These are phyloP conservation scores for Phialocephala subalpina DNA, from an alignment of 2,329 filamentous ascomycete species.

Conservation along the genomic window DNA sequence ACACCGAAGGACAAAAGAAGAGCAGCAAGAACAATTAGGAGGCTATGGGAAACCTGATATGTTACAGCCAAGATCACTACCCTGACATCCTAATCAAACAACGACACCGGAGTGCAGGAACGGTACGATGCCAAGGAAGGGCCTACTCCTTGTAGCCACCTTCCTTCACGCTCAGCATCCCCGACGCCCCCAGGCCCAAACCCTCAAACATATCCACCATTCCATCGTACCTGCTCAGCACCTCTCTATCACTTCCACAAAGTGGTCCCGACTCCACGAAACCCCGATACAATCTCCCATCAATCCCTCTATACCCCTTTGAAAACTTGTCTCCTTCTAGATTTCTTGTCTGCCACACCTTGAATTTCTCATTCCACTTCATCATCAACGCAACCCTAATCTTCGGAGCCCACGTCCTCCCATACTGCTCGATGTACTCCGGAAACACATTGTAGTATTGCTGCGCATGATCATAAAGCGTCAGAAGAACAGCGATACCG, in stretches of 20 bases:
- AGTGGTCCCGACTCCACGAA: slow-evolving; percentile 22
- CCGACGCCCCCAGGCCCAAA: not conserved
- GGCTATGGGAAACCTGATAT: too few species aligned
- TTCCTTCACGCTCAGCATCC: not conserved
- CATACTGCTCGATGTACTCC: slow-evolving; percentile 15
- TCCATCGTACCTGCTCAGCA: slow-evolving; percentile 29
- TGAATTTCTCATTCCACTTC: slow-evolving; percentile 12
- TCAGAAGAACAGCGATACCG: slow-evolving; percentile 7
- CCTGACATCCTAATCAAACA: too few species aligned
- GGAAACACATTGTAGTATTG: slow-evolving; percentile 26
- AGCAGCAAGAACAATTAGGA: too few species aligned
- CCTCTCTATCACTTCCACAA: slow-evolving; percentile 20
- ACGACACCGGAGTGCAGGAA: too few species aligned
- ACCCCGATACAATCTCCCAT: slow-evolving; percentile 18
- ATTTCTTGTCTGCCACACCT: slow-evolving; percentile 23
- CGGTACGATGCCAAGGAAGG: not conserved
- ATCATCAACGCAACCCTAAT: slow-evolving; percentile 21
- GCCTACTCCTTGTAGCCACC: not conserved
- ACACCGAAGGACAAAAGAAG: too few species aligned
- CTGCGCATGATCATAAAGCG: slow-evolving; percentile 13
- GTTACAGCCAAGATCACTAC: too few species aligned
- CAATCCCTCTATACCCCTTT: slow-evolving; percentile 15
- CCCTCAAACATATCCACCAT: slow-evolving; percentile 21
- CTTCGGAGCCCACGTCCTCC: slow-evolving; percentile 20
- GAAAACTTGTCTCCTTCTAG: slow-evolving; percentile 20